A percentile compares a stretch with the other conserved stretches of the same genome.
phyloP scores from a whole-genome alignment of 2,329 filamentous ascomycete species.

The Cephalotrichum gorgonifer region DNA sequence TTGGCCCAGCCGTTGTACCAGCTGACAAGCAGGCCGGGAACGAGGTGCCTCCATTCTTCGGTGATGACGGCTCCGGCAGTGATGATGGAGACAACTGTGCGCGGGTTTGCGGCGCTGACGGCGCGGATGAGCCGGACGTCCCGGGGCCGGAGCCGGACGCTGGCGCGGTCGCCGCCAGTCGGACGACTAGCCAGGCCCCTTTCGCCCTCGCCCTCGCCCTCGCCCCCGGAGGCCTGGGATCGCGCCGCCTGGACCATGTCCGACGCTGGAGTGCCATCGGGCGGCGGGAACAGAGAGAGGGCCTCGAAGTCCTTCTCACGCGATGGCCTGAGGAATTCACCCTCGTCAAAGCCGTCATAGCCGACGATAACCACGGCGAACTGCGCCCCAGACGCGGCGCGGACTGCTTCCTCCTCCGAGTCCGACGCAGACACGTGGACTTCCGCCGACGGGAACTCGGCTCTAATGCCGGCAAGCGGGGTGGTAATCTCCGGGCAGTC shows the following conservation, averaged over 20 bases:
- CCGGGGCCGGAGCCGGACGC: slow-evolving; percentile 6
- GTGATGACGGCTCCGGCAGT: slow-evolving; percentile 12
- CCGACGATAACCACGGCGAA: slow-evolving; percentile 11
- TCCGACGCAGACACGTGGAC: no score
- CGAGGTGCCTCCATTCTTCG: slow-evolving; percentile 10
- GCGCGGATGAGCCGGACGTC: slow-evolving; percentile 11
- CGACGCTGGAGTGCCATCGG: not conserved
- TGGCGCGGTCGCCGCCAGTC: slow-evolving; percentile 10
- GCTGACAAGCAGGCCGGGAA: slow-evolving; percentile 8
- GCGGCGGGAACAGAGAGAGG: not conserved
- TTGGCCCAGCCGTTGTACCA: slow-evolving; percentile 13
- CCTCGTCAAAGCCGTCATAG: slow-evolving; percentile 11
- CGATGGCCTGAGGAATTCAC: slow-evolving; percentile 10
- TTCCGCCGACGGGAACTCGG: no score
- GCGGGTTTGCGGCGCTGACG: slow-evolving; percentile 6
- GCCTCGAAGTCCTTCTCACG: slow-evolving; percentile 6
- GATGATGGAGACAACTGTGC: slow-evolving; percentile 8
- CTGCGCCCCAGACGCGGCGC: slow-evolving; percentile 4
- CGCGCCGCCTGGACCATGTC: not conserved
- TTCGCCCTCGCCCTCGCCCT: not conserved
- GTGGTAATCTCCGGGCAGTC: slow-evolving; percentile 10
- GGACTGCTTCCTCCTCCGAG: not conserved
- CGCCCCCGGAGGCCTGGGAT: not conserved
- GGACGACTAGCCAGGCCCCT: slow-evolving; percentile 8
- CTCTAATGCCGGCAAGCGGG: slow-evolving; percentile 8